Percentiles rank a stretch among this genome's conserved stretches.
Evolutionary conservation across 2,329 filamentous ascomycete species (phyloP).

Genomic region (Aspergillus glaucus): DNA sequence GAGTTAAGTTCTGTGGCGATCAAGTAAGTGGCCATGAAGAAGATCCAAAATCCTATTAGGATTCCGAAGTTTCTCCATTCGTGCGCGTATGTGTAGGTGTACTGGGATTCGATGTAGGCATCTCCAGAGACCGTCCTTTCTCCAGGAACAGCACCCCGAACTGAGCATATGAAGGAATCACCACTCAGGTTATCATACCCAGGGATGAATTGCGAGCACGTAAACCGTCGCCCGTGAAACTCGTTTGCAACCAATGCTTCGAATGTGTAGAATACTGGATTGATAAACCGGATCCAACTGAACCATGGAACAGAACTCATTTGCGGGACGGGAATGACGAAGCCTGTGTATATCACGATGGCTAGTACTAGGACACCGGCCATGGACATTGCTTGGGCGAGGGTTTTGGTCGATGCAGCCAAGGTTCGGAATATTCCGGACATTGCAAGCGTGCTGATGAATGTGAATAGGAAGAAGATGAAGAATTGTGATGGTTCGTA

Average conservation of each 20-base stretch:
- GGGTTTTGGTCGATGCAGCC: constrained; percentile 52
- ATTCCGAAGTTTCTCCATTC: constrained; percentile 67
- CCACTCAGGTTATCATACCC: constrained; percentile 40
- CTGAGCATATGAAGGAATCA: constrained; percentile 48
- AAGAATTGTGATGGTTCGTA: constrained; percentile 49
- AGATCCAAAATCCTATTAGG: constrained; percentile 56
- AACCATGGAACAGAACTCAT: constrained; percentile 54
- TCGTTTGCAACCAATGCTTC: constrained; percentile 54
- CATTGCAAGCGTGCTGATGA: constrained; percentile 52
- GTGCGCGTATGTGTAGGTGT: constrained; percentile 52
- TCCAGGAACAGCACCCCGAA: constrained; percentile 51
- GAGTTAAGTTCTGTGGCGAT: constrained; percentile 60
- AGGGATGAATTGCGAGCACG: constrained; percentile 48
- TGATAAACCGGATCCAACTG: constrained; percentile 60
- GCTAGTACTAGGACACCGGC: constrained; percentile 49
- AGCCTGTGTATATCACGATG: constrained; percentile 63
- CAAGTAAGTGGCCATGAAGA: constrained; percentile 60
- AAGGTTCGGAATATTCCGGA: constrained; percentile 55
- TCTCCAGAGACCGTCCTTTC: constrained; percentile 54
- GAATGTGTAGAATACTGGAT: constrained; percentile 60
- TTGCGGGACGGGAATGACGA: constrained; percentile 53
- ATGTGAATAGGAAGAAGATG: constrained; percentile 58
- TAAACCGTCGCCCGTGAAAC: constrained; percentile 53
- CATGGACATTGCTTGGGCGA: constrained; percentile 58
- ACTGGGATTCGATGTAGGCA: constrained; percentile 52